A percentile compares a stretch with the other conserved stretches of the same genome.
These are phyloP conservation scores for Musa beccarii DNA, from an alignment of 176 grass and related monocot genomes.

Conservation along the genomic window DNA sequence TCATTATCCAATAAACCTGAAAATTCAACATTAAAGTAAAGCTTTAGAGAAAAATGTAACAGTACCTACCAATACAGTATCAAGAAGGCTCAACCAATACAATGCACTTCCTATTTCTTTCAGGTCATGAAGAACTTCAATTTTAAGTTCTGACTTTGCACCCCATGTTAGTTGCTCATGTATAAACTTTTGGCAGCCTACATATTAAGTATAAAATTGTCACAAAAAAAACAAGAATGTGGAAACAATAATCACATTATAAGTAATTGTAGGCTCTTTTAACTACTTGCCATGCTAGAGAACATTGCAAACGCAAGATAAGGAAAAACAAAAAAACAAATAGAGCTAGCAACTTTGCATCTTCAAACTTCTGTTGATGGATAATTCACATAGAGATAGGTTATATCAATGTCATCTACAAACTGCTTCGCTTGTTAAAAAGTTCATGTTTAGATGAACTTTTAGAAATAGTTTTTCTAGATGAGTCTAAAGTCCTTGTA, in stretches of 20 bases:
- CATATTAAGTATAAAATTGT: conserved; percentile 21
- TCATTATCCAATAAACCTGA: neutral
- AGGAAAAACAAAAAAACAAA: neutral
- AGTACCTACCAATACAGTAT: conserved; percentile 80
- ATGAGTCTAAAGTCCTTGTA: too few relatives aligned
- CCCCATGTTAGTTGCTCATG: conserved; percentile 97
- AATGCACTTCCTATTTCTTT: conserved; percentile 97
- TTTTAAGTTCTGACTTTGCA: conserved; percentile 70
- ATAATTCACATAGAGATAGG: too few relatives aligned
- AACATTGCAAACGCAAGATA: neutral
- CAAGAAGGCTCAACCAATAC: conserved; percentile 95
- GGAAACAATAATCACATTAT: neutral
- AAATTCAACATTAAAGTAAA: neutral
- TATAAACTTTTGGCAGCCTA: conserved; percentile 92
- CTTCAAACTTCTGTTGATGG: too few relatives aligned
- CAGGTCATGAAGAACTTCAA: conserved; percentile 77
- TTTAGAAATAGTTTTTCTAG: too few relatives aligned
- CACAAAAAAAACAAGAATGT: neutral
- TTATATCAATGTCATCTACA: too few relatives aligned
- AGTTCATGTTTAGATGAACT: too few relatives aligned
- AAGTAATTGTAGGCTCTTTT: neutral
- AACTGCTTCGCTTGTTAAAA: too few relatives aligned
- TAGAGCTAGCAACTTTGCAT: neutral
- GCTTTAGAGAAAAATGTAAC: neutral
- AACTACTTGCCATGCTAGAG: neutral